phyloP scores from a whole-genome alignment of 306 rosid species.

The Trifolium dubium region DNA sequence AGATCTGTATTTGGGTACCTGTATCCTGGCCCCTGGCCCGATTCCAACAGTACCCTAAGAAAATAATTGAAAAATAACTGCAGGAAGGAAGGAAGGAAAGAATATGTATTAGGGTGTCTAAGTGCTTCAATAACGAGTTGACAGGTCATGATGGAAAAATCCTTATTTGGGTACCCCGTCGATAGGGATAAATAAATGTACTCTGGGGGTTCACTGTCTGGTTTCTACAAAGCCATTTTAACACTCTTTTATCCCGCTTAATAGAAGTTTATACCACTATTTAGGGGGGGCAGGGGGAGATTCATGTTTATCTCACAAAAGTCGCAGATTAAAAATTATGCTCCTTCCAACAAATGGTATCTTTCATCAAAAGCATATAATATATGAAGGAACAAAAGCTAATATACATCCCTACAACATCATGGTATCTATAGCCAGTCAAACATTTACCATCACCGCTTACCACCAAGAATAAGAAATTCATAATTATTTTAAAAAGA shows the following conservation, averaged over 20 bases:
- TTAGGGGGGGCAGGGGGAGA: background rate
- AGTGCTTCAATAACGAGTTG: background rate
- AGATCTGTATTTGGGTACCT: background rate
- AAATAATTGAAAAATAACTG: too few species aligned
- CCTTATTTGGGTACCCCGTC: background rate
- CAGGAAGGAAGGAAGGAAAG: too few species aligned
- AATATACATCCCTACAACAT: slow-evolving; percentile 16
- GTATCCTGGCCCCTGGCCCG: too few species aligned
- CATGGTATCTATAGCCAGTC: slow-evolving; percentile 1
- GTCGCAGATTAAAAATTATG: background rate
- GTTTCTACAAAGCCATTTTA: background rate
- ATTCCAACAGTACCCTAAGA: too few species aligned
- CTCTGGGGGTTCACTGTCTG: background rate
- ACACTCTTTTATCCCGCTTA: background rate
- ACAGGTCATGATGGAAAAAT: background rate
- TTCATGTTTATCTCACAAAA: slow-evolving; percentile 9
- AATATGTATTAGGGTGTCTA: background rate
- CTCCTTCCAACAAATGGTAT: slow-evolving; percentile 4
- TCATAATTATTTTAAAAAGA: slow-evolving; percentile 17
- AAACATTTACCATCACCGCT: slow-evolving; percentile 13
- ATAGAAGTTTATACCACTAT: slow-evolving; percentile 10
- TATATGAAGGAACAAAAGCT: slow-evolving; percentile 23
- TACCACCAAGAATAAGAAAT: slow-evolving; percentile 26
- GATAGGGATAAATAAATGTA: background rate
- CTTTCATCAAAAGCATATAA: slow-evolving; percentile 23